Conservation (phyloP, 2,329 filamentous ascomycete genomes). For the Hypoxylon sp. region DNA sequence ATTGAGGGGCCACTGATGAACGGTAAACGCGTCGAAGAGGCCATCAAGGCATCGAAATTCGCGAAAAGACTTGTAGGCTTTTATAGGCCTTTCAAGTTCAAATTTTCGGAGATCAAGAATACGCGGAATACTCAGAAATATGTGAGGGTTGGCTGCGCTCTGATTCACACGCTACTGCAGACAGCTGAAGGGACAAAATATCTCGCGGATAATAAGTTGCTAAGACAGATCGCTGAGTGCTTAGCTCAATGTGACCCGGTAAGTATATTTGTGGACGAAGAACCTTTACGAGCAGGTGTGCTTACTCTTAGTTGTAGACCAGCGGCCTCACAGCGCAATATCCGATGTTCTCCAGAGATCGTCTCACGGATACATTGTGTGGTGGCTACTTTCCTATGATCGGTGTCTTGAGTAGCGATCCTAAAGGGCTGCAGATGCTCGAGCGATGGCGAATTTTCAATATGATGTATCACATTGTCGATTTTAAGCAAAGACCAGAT, state of each 20-base stretch:
- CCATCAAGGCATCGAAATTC: constrained; percentile 94
- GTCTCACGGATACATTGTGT: constrained; percentile 88
- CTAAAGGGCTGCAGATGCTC: constrained; percentile 87
- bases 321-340: constrained; percentile 84
- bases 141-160: constrained; percentile 87
- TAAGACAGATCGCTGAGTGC: constrained; percentile 95
- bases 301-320: constrained; percentile 61
- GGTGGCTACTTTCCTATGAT: constrained; percentile 95
- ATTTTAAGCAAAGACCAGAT: constrained; percentile 90
- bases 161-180: constrained; percentile 89
- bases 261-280: constrained; percentile 52
- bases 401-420: constrained; percentile 86
- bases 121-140: constrained; percentile 96
- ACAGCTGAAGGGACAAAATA: constrained; percentile 88
- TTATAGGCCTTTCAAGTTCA: constrained; percentile 96
- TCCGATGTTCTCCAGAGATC: constrained; percentile 89
- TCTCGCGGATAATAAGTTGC: constrained; percentile 89
- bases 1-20: constrained; percentile 94
- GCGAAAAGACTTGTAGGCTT: constrained; percentile 95
- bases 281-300: constrained; percentile 3
- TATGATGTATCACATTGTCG: constrained; percentile 99
- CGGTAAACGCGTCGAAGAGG: constrained; percentile 92
- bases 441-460: constrained; percentile 99
- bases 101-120: constrained; percentile 91
- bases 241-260: constrained; percentile 94